Evolutionary conservation across 2,329 filamentous ascomycete species (phyloP).

Genomic region (Fusarium oxysporum): DNA sequence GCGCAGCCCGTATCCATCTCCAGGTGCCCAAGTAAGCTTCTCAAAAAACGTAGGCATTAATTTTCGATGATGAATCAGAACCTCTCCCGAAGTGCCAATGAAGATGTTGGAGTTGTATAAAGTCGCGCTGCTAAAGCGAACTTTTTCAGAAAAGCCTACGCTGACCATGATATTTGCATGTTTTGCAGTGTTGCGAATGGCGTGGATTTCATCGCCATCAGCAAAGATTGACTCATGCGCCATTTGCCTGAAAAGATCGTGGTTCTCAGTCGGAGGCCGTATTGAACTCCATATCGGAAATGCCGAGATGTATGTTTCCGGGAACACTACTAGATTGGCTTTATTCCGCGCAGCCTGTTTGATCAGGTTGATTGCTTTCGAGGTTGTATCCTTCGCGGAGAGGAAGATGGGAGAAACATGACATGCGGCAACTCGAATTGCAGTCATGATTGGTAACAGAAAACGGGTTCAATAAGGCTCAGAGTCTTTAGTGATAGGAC

Average conservation of each 20-base stretch:
- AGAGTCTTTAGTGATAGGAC: too few species aligned
- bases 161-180: slow-evolving; percentile 55
- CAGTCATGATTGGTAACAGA: not conserved
- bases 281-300: slow-evolving; percentile 65
- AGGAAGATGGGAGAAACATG: slow-evolving; percentile 60
- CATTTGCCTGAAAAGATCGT: slow-evolving; percentile 61
- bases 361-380: slow-evolving; percentile 60
- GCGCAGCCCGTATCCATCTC: slow-evolving; percentile 62
- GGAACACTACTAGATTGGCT: slow-evolving; percentile 65
- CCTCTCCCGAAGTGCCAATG: slow-evolving; percentile 56
- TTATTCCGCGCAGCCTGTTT: slow-evolving; percentile 54
- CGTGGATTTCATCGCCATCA: slow-evolving; percentile 58
- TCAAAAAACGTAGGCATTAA: slow-evolving; percentile 68
- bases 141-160: slow-evolving; percentile 63
- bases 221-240: slow-evolving; percentile 57
- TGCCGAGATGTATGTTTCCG: slow-evolving; percentile 64
- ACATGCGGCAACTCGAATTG: slow-evolving; percentile 48
- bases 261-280: slow-evolving; percentile 61
- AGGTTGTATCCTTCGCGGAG: slow-evolving; percentile 57
- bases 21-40: slow-evolving; percentile 65
- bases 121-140: slow-evolving; percentile 56
- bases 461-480: too few species aligned
- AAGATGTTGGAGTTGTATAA: slow-evolving; percentile 65
- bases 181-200: slow-evolving; percentile 54
- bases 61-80: slow-evolving; percentile 65